A percentile compares a stretch with the other conserved stretches of the same genome.
Evolutionary conservation across 495 filamentous ascomycete species (phyloP).

Genomic region (Staphylotrichum longicolle): DNA sequence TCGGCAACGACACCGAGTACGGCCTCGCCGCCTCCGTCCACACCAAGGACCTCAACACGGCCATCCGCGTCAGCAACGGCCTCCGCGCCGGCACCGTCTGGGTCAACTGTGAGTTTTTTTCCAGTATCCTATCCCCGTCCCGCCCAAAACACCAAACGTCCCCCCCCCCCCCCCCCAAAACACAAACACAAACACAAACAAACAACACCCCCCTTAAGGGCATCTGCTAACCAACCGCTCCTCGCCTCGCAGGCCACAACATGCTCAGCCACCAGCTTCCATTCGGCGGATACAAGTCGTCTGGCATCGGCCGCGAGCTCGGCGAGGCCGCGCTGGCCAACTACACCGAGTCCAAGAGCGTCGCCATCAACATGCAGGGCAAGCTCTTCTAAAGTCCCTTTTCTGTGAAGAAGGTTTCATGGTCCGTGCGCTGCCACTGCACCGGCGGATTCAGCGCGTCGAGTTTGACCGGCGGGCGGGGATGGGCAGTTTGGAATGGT

Average conservation of each 20-base stretch:
- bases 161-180: not conserved
- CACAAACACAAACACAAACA: no score
- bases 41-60: conserved; percentile 90
- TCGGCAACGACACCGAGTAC: conserved; percentile 81
- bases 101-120: conserved; percentile 71
- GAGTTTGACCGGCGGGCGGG: no score
- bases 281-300: conserved; percentile 93
- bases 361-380: conserved; percentile 43
- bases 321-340: conserved; percentile 90
- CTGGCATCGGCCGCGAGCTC: conserved; percentile 89
- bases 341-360: conserved; percentile 77
- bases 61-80: conserved; percentile 79
- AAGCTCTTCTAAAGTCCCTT: conserved; percentile 25
- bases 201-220: no score
- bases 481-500: no score
- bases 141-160: conserved; percentile 7
- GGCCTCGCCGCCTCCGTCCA: conserved; percentile 90
- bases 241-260: conserved; percentile 52
- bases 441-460: no score
- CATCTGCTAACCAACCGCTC: no score
- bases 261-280: conserved; percentile 71
- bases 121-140: no score
- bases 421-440: no score
- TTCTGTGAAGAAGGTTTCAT: no score
- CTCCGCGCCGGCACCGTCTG: conserved; percentile 90